phyloP scores from a whole-genome alignment of 306 rosid species.

The Macrotyloma uniflorum region DNA sequence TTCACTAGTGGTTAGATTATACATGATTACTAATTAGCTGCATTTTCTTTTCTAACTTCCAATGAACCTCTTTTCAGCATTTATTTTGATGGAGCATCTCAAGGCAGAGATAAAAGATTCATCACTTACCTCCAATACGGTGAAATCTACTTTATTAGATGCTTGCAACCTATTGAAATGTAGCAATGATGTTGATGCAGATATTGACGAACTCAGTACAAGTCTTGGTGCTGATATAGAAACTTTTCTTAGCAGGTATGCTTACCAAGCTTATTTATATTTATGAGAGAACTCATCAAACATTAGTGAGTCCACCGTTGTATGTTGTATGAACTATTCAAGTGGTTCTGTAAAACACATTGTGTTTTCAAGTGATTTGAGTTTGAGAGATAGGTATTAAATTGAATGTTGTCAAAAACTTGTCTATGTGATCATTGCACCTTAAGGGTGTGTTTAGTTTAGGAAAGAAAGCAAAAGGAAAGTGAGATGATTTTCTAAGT shows the following conservation, averaged over 20 bases:
- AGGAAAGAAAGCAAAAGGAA: too few species aligned
- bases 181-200: constrained; percentile 41
- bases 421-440: not conserved
- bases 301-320: not conserved
- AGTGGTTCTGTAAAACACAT: not conserved
- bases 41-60: constrained; percentile 14
- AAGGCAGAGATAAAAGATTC: constrained; percentile 53
- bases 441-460: not conserved
- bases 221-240: constrained; percentile 48
- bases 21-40: not conserved
- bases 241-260: constrained; percentile 24
- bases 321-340: not conserved
- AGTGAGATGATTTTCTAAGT: not conserved
- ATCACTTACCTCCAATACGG: constrained; percentile 38
- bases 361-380: not conserved
- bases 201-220: constrained; percentile 56
- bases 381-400: not conserved
- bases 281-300: not conserved
- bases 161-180: constrained; percentile 59
- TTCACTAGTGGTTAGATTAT: too few species aligned
- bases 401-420: not conserved
- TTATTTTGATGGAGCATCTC: constrained; percentile 68
- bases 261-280: not conserved
- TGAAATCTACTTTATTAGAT: constrained; percentile 46
- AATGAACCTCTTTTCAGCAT: constrained; percentile 44